Evolutionary conservation across 176 grass and related monocot species (phyloP).

Genomic region (Zea mays): DNA sequence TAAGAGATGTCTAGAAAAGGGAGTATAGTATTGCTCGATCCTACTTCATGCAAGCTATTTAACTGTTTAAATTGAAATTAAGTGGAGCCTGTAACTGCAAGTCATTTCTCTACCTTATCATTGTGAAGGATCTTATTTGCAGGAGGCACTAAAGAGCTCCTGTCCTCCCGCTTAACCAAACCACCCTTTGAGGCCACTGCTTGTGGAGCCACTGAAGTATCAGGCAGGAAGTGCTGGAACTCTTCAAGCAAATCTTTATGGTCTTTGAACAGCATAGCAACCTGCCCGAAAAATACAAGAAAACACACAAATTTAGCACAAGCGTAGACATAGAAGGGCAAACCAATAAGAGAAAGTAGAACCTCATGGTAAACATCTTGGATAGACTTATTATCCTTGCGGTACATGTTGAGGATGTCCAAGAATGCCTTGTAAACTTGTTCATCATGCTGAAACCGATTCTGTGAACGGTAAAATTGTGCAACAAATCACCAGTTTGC

Average conservation of each 20-base stretch:
- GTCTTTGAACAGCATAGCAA: slow-evolving; percentile 68
- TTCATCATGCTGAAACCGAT: slow-evolving; percentile 85
- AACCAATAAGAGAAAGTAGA: background rate
- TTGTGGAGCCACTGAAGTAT: slow-evolving; percentile 68
- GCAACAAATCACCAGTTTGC: background rate
- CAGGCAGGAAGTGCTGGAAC: slow-evolving; percentile 95
- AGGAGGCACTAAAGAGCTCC: slow-evolving; percentile 58
- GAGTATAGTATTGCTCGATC: background rate
- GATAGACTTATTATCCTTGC: slow-evolving; percentile 96
- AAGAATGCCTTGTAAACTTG: slow-evolving; percentile 97
- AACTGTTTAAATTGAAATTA: background rate
- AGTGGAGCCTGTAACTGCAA: slow-evolving; percentile 4
- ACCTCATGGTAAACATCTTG: slow-evolving; percentile 99
- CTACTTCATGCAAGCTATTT: slow-evolving; percentile 13
- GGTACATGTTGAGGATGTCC: slow-evolving; percentile 99
- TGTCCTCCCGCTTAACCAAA: slow-evolving; percentile 62
- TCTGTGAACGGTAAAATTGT: slow-evolving; percentile 49
- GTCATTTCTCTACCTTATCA: slow-evolving; percentile 67
- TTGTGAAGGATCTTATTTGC: slow-evolving; percentile 42
- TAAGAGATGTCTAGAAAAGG: background rate
- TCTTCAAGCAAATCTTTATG: slow-evolving; percentile 95
- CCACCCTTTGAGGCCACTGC: slow-evolving; percentile 46
- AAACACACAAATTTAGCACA: background rate
- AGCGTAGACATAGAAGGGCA: background rate
- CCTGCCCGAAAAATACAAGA: slow-evolving; percentile 48